Evolutionary conservation across 2,329 filamentous ascomycete genomes (phyloP).

Genomic region (Colletotrichum plurivorum): DNA sequence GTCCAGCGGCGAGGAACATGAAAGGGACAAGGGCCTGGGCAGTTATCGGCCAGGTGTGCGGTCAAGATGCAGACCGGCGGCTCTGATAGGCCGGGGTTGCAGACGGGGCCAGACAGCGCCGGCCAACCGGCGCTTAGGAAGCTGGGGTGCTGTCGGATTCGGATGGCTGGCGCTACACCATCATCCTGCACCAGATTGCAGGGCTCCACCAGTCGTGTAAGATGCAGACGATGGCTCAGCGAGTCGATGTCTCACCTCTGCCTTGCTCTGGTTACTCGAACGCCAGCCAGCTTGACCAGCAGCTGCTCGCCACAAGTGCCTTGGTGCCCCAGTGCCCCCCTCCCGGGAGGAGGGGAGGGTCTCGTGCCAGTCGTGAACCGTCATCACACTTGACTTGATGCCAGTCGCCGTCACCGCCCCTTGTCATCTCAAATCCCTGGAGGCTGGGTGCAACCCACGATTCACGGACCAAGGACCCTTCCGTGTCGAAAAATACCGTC

Average conservation of each 20-base stretch:
- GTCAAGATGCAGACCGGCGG: slow-evolving; percentile 46
- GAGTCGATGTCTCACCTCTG: slow-evolving; percentile 63
- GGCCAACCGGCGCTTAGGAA: slow-evolving; percentile 65
- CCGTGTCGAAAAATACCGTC: slow-evolving; percentile 26
- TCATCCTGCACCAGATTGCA: slow-evolving; percentile 55
- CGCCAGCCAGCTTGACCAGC: slow-evolving; percentile 41
- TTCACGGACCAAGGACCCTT: neutral
- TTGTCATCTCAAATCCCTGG: slow-evolving; percentile 22
- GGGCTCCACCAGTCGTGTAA: slow-evolving; percentile 57
- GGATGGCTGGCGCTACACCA: slow-evolving; percentile 61
- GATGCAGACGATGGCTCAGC: slow-evolving; percentile 57
- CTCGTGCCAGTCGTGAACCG: slow-evolving; percentile 59
- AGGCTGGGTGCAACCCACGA: slow-evolving; percentile 12
- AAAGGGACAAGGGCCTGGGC: slow-evolving; percentile 37
- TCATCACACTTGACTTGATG: slow-evolving; percentile 32
- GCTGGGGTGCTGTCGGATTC: slow-evolving; percentile 56
- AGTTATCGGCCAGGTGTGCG: slow-evolving; percentile 49
- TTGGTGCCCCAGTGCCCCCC: slow-evolving; percentile 25
- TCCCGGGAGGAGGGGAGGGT: slow-evolving; percentile 51
- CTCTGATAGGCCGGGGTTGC: slow-evolving; percentile 60
- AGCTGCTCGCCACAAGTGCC: slow-evolving; percentile 56
- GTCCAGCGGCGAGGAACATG: slow-evolving; percentile 37
- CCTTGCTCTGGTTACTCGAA: slow-evolving; percentile 52
- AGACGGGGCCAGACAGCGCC: slow-evolving; percentile 46
- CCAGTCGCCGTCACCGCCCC: slow-evolving; percentile 30